These are phyloP conservation scores for Wallacemonas sp. DNA, from an alignment of 208 protist genomes.

Conservation along the genomic window DNA sequence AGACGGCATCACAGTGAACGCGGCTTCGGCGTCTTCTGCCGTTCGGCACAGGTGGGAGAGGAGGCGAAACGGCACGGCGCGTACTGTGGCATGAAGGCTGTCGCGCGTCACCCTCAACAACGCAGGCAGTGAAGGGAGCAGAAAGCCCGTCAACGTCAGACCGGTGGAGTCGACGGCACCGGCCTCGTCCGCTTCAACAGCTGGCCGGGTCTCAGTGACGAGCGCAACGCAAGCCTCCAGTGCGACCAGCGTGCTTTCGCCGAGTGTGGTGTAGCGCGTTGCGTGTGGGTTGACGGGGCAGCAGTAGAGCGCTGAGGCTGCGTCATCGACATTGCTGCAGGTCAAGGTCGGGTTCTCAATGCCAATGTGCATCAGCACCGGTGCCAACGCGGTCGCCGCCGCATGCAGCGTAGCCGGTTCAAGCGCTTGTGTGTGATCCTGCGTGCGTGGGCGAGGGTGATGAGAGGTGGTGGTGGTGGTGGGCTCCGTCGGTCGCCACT, in stretches of 20 bases:
- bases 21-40: constrained; percentile 30
- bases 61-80: constrained; percentile 55
- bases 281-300: constrained; percentile 38
- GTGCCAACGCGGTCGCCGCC: constrained; percentile 29
- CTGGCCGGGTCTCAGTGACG: too few relatives aligned
- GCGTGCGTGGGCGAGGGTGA: neutral
- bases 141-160: constrained; percentile 28
- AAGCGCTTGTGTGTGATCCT: too few relatives aligned
- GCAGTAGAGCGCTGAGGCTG: constrained; percentile 59
- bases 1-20: constrained; percentile 63
- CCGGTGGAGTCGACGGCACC: constrained; percentile 11
- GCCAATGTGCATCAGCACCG: constrained; percentile 53
- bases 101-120: constrained; percentile 47
- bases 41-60: constrained; percentile 40
- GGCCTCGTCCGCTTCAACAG: constrained; percentile 18
- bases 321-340: constrained; percentile 25
- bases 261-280: constrained; percentile 70
- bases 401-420: constrained; percentile 6
- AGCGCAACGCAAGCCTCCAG: constrained; percentile 62
- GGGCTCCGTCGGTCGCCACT: neutral
- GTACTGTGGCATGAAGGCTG: constrained; percentile 63
- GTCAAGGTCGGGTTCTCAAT: constrained; percentile 73
- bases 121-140: constrained; percentile 44
- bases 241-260: constrained; percentile 62
- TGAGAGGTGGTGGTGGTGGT: too few relatives aligned